Evolutionary conservation across 2,329 filamentous ascomycete species (phyloP).

Genomic region (Dactylellina parvicollis): DNA sequence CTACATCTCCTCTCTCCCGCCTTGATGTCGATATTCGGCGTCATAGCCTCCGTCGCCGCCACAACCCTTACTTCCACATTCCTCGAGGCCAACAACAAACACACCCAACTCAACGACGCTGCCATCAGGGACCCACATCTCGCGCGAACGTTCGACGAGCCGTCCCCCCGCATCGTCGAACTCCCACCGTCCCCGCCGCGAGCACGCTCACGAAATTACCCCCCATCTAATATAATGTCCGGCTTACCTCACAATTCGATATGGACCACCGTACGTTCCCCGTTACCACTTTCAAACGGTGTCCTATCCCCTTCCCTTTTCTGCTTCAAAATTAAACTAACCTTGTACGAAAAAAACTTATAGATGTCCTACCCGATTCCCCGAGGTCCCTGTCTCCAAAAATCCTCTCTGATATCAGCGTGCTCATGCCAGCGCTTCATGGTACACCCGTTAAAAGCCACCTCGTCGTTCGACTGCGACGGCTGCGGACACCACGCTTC

Average conservation of each 20-base stretch:
- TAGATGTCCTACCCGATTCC: conserved; percentile 60
- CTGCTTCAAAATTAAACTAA: not conserved
- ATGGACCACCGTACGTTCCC: conserved; percentile 33
- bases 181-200: conserved; percentile 5
- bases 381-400: conserved; percentile 66
- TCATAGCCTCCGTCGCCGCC: conserved; percentile 28
- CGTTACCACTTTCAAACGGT: too few relatives aligned
- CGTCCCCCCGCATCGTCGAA: conserved; percentile 15
- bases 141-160: not conserved
- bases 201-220: not conserved
- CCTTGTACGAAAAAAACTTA: not conserved
- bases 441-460: conserved; percentile 68
- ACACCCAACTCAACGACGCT: not conserved
- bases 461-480: conserved; percentile 68
- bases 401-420: conserved; percentile 63
- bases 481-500: conserved; percentile 68
- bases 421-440: conserved; percentile 69
- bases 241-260: conserved; percentile 49
- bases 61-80: conserved; percentile 18
- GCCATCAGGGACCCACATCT: conserved; percentile 6
- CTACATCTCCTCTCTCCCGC: not conserved
- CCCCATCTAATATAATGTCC: conserved; percentile 7
- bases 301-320: not conserved
- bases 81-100: conserved; percentile 19
- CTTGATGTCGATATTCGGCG: conserved; percentile 43